phyloP scores from a whole-genome alignment of 2,329 filamentous ascomycete species.

The Ceratocystis harringtonii region DNA sequence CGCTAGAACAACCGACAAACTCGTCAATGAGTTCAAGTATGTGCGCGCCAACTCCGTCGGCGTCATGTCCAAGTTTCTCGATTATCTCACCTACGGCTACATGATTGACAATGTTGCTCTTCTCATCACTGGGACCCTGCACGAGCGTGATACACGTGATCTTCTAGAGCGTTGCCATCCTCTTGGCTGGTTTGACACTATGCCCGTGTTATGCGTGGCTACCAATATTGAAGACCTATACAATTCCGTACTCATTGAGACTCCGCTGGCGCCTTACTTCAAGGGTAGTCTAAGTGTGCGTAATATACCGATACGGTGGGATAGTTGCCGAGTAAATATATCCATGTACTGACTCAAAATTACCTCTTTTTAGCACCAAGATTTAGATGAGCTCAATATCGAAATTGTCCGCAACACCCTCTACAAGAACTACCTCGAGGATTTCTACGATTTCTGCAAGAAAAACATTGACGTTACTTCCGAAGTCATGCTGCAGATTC shows the following conservation, averaged over 20 bases:
- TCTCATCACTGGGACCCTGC: constrained; percentile 90
- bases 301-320: no score
- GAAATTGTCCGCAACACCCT: constrained; percentile 97
- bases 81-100: constrained; percentile 96
- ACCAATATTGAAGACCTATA: constrained; percentile 98
- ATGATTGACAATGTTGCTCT: constrained; percentile 99
- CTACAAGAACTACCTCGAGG: constrained; percentile 98
- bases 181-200: constrained; percentile 95
- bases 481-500: constrained; percentile 87
- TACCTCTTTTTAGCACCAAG: constrained; percentile 46
- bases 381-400: constrained; percentile 96
- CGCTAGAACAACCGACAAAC: constrained; percentile 91
- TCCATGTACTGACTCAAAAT: constrained; percentile 5
- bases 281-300: constrained; percentile 68
- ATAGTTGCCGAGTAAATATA: neutral
- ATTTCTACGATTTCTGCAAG: constrained; percentile 92
- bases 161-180: constrained; percentile 91
- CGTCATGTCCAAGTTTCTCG: constrained; percentile 85
- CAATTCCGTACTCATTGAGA: constrained; percentile 95
- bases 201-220: constrained; percentile 93
- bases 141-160: constrained; percentile 93
- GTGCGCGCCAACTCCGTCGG: constrained; percentile 87
- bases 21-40: constrained; percentile 94
- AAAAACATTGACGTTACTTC: constrained; percentile 78
- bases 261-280: constrained; percentile 89